phyloP scores from a whole-genome alignment of 2,329 filamentous ascomycete species.

The Xylariaceae sp. region DNA sequence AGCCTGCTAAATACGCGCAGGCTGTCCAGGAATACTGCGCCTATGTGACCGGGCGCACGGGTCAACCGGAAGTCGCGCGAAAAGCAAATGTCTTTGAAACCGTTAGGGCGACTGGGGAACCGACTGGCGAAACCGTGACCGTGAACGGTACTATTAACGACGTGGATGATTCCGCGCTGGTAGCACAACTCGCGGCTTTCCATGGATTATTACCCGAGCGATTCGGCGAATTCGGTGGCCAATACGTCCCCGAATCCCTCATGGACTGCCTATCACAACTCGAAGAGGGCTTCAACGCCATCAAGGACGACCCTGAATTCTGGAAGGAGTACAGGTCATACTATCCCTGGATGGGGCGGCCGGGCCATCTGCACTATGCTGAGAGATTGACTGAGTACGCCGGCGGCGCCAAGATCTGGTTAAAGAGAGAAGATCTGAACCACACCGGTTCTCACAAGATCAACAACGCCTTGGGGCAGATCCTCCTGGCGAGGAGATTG shows the following conservation, averaged over 20 bases:
- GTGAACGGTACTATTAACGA: conserved; percentile 63
- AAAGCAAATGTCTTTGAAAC: conserved; percentile 69
- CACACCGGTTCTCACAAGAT: conserved; percentile 99
- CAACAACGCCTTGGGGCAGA: conserved; percentile 95
- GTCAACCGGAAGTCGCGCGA: conserved; percentile 44
- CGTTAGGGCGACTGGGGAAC: too few species aligned
- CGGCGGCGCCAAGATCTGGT: conserved; percentile 91
- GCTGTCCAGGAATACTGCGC: conserved; percentile 84
- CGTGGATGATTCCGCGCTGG: conserved; percentile 55
- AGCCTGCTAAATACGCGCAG: conserved; percentile 61
- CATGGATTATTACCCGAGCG: conserved; percentile 77
- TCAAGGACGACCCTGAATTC: conserved; percentile 82
- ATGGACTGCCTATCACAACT: conserved; percentile 95
- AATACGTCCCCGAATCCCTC: conserved; percentile 94
- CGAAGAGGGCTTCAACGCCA: conserved; percentile 84
- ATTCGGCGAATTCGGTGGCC: conserved; percentile 93
- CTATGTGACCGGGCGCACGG: conserved; percentile 52
- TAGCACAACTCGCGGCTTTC: conserved; percentile 79
- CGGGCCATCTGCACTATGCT: conserved; percentile 85
- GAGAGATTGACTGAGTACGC: conserved; percentile 83
- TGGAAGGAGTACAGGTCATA: conserved; percentile 96
- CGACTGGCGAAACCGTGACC: conserved; percentile 55
- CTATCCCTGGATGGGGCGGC: conserved; percentile 95
- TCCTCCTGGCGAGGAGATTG: conserved; percentile 76
- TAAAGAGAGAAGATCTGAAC: conserved; percentile 96